These are phyloP conservation scores for Syzygium malaccense DNA, from an alignment of 441 rosid genomes.

Conservation along the genomic window DNA sequence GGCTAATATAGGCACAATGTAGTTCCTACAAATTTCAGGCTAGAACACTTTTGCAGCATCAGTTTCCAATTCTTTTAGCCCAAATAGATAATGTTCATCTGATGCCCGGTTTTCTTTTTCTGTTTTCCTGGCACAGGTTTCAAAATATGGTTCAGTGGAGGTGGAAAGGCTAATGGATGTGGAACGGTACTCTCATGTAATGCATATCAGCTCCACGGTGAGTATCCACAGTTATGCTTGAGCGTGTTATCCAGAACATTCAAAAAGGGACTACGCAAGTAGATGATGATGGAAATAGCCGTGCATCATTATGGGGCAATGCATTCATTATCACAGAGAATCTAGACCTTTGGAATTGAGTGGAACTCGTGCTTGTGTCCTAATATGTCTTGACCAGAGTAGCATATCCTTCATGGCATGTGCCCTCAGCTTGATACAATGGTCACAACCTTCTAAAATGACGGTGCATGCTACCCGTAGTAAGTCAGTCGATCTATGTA, in stretches of 20 bases:
- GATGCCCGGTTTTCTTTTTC: not conserved
- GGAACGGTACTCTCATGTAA: constrained; percentile 90
- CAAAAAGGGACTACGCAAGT: not conserved
- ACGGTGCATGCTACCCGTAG: not conserved
- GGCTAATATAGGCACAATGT: not conserved
- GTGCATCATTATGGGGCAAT: not conserved
- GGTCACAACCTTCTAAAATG: not conserved
- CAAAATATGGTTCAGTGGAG: constrained; percentile 80
- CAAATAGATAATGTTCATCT: not conserved
- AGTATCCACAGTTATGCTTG: not conserved
- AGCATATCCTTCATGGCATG: not conserved
- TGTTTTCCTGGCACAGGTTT: constrained; percentile 35
- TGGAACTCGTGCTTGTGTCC: not conserved
- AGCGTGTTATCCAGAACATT: not conserved
- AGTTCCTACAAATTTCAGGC: not conserved
- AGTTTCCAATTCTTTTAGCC: not conserved
- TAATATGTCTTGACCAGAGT: not conserved
- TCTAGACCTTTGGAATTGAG: not conserved
- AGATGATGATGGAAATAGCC: not conserved
- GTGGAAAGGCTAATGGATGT: constrained; percentile 88
- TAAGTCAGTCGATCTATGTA: not conserved
- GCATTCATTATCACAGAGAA: not conserved
- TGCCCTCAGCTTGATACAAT: not conserved
- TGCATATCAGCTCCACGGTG: constrained; percentile 98
- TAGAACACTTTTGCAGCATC: not conserved